Evolutionary conservation across 164 flowering plant genomes (phyloP), one percentile per base, ranked within the genome.

Genomic region (Chloranthus sessilifolius): DNA sequence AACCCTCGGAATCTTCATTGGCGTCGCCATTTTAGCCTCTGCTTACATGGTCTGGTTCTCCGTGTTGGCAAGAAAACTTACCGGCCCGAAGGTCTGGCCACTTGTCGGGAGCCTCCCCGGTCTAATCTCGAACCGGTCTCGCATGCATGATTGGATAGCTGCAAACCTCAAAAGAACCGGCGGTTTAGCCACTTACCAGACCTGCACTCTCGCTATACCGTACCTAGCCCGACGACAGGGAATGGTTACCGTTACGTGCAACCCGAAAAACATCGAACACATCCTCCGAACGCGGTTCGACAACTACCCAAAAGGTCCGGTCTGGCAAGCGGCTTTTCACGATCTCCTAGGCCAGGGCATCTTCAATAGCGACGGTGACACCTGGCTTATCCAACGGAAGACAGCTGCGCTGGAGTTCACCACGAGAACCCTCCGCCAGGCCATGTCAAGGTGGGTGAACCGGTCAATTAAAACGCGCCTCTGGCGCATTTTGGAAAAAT

Each of bases 391-490:
- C n/a, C 98, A 90, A 35, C 65, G 98, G 22, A 85, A 90, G 43
- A 85, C 95, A 0, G 95, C 98, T 0, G 95, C 96, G 9, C 77
- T 89, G 0, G 97, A 89, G 74, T 89, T 89, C 74, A 89, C 97
- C 1, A 89, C 97, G 1, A 52, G 97, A 53, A 89, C 97, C 2
- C 80, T 89, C 10, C 75, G 95, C 11, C 92, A 78, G 54, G 95
- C 97, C 57, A 89, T 86, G 97, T 78, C 76, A 8, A 71, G 97
- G 48, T 89, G 97, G 97, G 97, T 89, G 46, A 80, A 65, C 75
- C 69, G 86, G 43, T 74, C 97, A 1, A 80, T 89, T 52, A 78
- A 69, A 64, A 63, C 50, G 6, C 78, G 97, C 4, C 52, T 89
- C 1, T 89, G 97, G 88, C 17, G 33, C 38, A 85, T 89, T 42